phyloP scores from a whole-genome alignment of 129 eudicot genomes.

The Flaveria linearis region DNA sequence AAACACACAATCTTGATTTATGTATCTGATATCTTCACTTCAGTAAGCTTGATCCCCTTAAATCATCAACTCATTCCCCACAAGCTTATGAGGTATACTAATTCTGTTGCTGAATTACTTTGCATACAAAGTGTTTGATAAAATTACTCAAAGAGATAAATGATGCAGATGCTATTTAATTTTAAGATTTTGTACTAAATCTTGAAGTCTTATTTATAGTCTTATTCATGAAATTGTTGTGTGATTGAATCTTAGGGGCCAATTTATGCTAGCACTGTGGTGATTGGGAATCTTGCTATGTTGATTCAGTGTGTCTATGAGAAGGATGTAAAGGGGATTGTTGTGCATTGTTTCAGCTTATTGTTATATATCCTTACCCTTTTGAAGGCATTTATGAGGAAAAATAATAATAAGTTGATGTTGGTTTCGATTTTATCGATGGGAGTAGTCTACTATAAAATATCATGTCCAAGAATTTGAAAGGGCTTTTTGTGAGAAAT shows the following conservation, averaged over 20 bases:
- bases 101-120: background rate
- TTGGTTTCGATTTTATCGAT: conserved; percentile 13
- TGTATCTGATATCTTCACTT: too few species aligned
- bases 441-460: conserved; percentile 56
- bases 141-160: background rate
- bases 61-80: too few species aligned
- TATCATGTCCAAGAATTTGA: too few species aligned
- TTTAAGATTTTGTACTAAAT: background rate
- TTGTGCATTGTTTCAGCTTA: conserved; percentile 28
- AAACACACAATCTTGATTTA: too few species aligned
- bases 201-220: too few species aligned
- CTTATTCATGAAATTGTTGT: background rate
- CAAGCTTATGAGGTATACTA: conserved; percentile 32
- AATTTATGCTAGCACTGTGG: conserved; percentile 20
- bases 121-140: conserved; percentile 22
- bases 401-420: conserved; percentile 17
- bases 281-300: conserved; percentile 31
- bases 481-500: too few species aligned
- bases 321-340: conserved; percentile 27
- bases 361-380: background rate
- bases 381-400: conserved; percentile 18
- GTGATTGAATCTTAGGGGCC: conserved; percentile 25
- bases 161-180: background rate
- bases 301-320: conserved; percentile 24
- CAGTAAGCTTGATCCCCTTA: too few species aligned